These are phyloP conservation scores for Corchorus capsularis DNA, from an alignment of 345 rosid genomes.

Conservation along the genomic window DNA sequence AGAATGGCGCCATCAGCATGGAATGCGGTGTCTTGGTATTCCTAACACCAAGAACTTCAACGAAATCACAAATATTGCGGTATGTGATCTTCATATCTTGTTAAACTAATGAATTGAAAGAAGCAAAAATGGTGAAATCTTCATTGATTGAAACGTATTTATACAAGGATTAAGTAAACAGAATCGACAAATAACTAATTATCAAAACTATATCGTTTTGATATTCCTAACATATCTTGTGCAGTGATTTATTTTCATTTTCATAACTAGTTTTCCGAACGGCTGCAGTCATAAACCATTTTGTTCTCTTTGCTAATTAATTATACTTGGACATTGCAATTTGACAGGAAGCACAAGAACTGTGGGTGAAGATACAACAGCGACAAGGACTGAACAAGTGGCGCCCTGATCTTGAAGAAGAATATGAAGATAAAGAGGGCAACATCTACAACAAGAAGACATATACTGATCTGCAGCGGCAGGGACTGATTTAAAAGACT, in stretches of 20 bases:
- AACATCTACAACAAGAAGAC: conserved; percentile 99
- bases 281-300: neutral
- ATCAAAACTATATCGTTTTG: too few species aligned
- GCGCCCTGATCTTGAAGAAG: conserved; percentile 99
- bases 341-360: conserved; percentile 86
- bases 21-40: conserved; percentile 98
- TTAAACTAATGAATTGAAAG: too few species aligned
- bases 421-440: conserved; percentile 97
- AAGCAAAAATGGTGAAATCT: too few species aligned
- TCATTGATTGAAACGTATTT: too few species aligned
- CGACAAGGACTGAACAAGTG: conserved; percentile 89
- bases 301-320: neutral
- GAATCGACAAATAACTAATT: too few species aligned
- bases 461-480: conserved; percentile 92
- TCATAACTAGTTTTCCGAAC: neutral
- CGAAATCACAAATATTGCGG: conserved; percentile 92
- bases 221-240: neutral
- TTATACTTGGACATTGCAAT: neutral
- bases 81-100: conserved; percentile 12
- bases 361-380: conserved; percentile 90
- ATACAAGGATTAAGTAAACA: too few species aligned
- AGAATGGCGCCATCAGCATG: conserved; percentile 99
- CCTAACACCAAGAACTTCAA: conserved; percentile 99
- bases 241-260: neutral
- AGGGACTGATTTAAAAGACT: conserved; percentile 74